Percentiles rank a stretch among this genome's conserved stretches.
These are phyloP conservation scores for Naganishia sp. DNA, from an alignment of 1,284 basidiomycete species.

Conservation along the genomic window DNA sequence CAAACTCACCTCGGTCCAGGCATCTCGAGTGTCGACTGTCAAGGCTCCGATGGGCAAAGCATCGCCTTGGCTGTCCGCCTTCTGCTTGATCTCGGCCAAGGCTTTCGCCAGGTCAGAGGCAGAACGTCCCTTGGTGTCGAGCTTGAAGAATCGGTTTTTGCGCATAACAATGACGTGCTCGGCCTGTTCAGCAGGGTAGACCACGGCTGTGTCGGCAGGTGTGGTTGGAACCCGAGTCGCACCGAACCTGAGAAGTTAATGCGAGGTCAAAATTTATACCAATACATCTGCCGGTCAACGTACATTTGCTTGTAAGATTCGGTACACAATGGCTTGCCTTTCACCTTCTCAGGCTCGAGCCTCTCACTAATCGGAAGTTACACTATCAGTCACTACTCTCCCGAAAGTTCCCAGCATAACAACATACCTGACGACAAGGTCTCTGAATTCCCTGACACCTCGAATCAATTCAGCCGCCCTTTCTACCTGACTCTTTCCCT, in stretches of 20 bases:
- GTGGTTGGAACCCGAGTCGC: slow-evolving; percentile 79
- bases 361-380: slow-evolving; percentile 59
- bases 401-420: neutral
- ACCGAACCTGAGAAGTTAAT: slow-evolving; percentile 70
- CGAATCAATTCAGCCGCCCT: slow-evolving; percentile 79
- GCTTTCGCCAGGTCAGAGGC: slow-evolving; percentile 80
- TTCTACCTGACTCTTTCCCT: slow-evolving; percentile 61
- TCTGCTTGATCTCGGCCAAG: slow-evolving; percentile 71
- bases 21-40: slow-evolving; percentile 84
- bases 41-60: slow-evolving; percentile 75
- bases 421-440: slow-evolving; percentile 70
- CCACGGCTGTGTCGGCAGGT: slow-evolving; percentile 78
- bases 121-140: slow-evolving; percentile 65
- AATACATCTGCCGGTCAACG: slow-evolving; percentile 44
- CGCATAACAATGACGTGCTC: slow-evolving; percentile 88
- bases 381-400: neutral
- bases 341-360: slow-evolving; percentile 87
- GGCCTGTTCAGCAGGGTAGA: slow-evolving; percentile 73
- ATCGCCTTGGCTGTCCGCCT: slow-evolving; percentile 59
- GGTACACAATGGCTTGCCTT: slow-evolving; percentile 84
- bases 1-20: slow-evolving; percentile 75
- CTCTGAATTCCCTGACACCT: slow-evolving; percentile 78
- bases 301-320: slow-evolving; percentile 90
- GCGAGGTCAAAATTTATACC: neutral
- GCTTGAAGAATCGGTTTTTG: slow-evolving; percentile 87